Base-by-base conservation (phyloP, 2,329 filamentous ascomycete genomes). In the Ophiostoma pallidulum region DNA sequence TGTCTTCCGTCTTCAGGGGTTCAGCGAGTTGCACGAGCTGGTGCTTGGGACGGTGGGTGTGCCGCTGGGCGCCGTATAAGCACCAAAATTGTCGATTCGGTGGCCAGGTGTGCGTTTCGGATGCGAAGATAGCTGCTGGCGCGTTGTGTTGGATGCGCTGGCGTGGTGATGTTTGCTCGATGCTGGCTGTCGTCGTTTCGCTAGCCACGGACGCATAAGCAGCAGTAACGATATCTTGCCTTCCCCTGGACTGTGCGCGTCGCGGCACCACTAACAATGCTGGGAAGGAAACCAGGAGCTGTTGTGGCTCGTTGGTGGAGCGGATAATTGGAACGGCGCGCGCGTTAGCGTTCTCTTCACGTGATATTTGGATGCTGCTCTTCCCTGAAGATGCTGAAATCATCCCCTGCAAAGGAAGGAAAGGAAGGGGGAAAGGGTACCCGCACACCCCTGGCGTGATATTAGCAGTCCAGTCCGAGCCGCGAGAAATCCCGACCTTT, bases 401-500 rank as follows among this genome's bases (percentile, higher is more conserved):
- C 18, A 19, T 5, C 19, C 18, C 16, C 10, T 26, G 10, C 31
- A 29, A 18, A 31, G 39, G n/a, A 31, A 14, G 26, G 13, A 9
- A 20, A 16, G 24, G 32, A 32, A 22, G 35, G 28, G 18, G 43
- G 32, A 18, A 43, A 43, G 39, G 35, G 46, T 41, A 47, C 38
- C 37, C 45, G 41, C 45, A 20, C 38, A 19, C 45, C 45, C 45
- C 18, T 47, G 45, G 33, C 31, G 29, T 31, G 24, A n/a, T 16
- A 13, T 29, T 33, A 47, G 45, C 24, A 19, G 22, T 6, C 6
- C 31, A 29, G 36, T 18, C 32, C 28, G 42, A 47, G 24, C 37
- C 41, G 50, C 50, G 48, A 52, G 43, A 53, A 48, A 40, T 51
- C 39, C 51, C 49, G 46, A 47, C 24, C 38, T 37, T n/a, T n/a